phyloP scores from a whole-genome alignment of 129 eudicot species.

The Rutidosis leptorrhynchoides region DNA sequence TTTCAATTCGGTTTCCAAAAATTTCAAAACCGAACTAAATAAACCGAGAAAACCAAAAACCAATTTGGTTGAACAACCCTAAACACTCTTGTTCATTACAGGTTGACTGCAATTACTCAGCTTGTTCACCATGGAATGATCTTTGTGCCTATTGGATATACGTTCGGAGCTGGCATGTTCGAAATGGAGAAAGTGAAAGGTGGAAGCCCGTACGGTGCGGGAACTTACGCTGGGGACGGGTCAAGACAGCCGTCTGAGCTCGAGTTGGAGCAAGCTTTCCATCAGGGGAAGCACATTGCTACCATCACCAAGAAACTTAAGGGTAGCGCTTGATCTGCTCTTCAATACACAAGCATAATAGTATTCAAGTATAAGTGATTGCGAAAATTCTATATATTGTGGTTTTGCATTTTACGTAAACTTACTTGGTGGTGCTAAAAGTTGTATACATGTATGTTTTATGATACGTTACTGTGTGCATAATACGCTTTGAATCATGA shows the following conservation, averaged over 20 bases:
- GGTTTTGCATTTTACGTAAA: not conserved
- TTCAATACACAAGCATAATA: conserved; percentile 13
- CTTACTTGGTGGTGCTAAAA: conserved; percentile 18
- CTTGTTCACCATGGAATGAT: conserved; percentile 92
- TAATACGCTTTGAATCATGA: not conserved
- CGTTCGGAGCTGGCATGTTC: conserved; percentile 85
- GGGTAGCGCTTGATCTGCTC: conserved; percentile 45
- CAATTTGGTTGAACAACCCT: too few species aligned
- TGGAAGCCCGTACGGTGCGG: conserved; percentile 92
- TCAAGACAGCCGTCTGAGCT: conserved; percentile 81
- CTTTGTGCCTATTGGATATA: conserved; percentile 78
- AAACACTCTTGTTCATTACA: too few species aligned
- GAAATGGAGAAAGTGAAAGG: conserved; percentile 89
- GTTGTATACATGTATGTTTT: conserved; percentile 10
- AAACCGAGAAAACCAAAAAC: too few species aligned
- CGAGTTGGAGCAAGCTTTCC: conserved; percentile 74
- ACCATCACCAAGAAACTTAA: conserved; percentile 76
- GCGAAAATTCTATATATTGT: conserved; percentile 14
- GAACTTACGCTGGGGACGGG: conserved; percentile 84
- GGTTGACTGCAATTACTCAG: conserved; percentile 92
- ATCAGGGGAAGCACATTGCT: conserved; percentile 85
- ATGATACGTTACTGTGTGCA: conserved; percentile 8
- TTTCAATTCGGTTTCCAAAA: too few species aligned
- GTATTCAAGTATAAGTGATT: conserved; percentile 11
- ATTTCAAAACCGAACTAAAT: too few species aligned